These are phyloP conservation scores for Flaveria trinervia DNA, from an alignment of 129 eudicot species.

Conservation along the genomic window DNA sequence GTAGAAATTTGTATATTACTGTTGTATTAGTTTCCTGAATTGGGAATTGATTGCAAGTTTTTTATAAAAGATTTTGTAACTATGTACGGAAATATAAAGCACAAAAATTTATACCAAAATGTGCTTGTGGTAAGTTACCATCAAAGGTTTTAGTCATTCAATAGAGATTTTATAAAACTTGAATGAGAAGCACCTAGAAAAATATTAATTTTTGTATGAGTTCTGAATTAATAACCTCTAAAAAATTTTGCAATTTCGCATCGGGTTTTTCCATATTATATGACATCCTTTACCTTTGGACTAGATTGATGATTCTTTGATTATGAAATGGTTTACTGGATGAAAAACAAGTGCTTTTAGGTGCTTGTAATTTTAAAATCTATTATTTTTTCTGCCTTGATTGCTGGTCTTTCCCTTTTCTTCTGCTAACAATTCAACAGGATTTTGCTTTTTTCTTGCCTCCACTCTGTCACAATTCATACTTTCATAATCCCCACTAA, in stretches of 20 bases:
- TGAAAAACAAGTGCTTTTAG: constrained; percentile 3
- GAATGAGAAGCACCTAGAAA: not conserved
- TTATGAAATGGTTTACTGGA: constrained; percentile 13
- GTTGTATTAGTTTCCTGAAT: constrained; percentile 17
- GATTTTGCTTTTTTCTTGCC: not conserved
- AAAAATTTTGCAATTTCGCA: not conserved
- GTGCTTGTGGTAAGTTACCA: not conserved
- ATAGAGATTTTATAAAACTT: not conserved
- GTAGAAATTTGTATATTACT: constrained; percentile 15
- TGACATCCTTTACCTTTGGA: not conserved
- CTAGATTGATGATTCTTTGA: not conserved
- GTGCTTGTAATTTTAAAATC: constrained; percentile 1
- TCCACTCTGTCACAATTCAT: not conserved
- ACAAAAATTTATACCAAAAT: not conserved
- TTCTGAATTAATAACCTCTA: not conserved
- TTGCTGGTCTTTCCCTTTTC: constrained; percentile 7
- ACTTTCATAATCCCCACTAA: not conserved
- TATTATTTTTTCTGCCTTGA: not conserved
- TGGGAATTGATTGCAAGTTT: constrained; percentile 15
- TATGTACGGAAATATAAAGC: constrained; percentile 2
- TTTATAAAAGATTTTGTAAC: not conserved
- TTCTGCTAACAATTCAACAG: not conserved
- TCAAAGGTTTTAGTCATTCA: constrained; percentile 8
- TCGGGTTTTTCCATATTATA: not conserved
- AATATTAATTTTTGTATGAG: too few relatives aligned